Evolutionary conservation across 2,329 filamentous ascomycete genomes (phyloP).

Genomic region (Monosporascus ibericus): DNA sequence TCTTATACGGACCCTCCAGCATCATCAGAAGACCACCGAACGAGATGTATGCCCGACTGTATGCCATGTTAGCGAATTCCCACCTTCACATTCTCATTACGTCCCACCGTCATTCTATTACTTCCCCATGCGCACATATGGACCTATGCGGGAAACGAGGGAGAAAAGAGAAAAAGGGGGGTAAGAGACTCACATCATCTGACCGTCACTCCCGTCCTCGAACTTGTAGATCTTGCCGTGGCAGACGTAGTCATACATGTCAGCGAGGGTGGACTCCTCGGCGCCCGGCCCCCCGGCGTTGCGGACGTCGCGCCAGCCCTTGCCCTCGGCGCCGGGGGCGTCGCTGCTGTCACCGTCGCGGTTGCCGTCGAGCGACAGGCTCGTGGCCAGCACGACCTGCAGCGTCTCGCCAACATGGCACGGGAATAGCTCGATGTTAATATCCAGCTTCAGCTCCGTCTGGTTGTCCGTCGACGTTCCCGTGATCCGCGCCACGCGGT

Average conservation of each 20-base stretch:
- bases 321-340: conserved; percentile 37
- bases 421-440: conserved; percentile 90
- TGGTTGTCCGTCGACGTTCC: conserved; percentile 69
- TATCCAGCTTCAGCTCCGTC: conserved; percentile 77
- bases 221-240: conserved; percentile 86
- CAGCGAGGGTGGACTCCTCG: conserved; percentile 63
- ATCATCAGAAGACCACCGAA: conserved; percentile 90
- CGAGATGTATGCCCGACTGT: conserved; percentile 85
- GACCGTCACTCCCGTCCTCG: conserved; percentile 70
- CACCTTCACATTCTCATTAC: conserved; percentile 1
- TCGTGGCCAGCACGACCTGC: conserved; percentile 76
- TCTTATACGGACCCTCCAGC: conserved; percentile 91
- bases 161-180: not conserved
- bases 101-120: not conserved
- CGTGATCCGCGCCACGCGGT: conserved; percentile 82
- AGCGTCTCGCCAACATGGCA: conserved; percentile 68
- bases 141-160: not conserved
- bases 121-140: not conserved
- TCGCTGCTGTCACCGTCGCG: conserved; percentile 55
- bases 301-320: conserved; percentile 73
- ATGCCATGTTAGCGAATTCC: too few relatives aligned
- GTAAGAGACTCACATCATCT: conserved; percentile 67
- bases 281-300: conserved; percentile 55
- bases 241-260: conserved; percentile 83
- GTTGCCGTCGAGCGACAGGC: conserved; percentile 77